Conservation (phyloP, 768 basidiomycete genomes). For the Trametes coccinea region DNA sequence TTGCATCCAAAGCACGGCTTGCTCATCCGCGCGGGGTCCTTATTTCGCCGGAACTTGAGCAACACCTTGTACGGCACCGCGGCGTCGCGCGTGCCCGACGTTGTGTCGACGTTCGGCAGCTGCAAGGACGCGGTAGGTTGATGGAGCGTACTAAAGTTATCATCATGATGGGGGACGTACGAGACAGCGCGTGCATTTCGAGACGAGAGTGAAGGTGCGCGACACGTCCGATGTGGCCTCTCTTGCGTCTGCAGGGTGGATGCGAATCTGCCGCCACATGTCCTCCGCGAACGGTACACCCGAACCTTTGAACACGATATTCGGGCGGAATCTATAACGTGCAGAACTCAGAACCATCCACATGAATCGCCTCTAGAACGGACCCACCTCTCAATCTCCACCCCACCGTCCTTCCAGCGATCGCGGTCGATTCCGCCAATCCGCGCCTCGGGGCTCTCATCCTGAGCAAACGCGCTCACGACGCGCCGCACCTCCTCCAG, state of each 20-base stretch:
- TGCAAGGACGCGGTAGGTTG: conserved; percentile 30
- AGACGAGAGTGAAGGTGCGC: conserved; percentile 54
- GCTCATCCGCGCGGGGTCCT: conserved; percentile 49
- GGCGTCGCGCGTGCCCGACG: conserved; percentile 62
- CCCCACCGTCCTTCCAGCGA: conserved; percentile 49
- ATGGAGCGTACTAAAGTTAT: background rate
- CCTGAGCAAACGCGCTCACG: conserved; percentile 49
- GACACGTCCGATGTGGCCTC: conserved; percentile 20
- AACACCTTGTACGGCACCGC: conserved; percentile 77
- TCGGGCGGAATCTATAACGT: conserved; percentile 68
- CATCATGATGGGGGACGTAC: conserved; percentile 42
- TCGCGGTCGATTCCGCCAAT: conserved; percentile 35
- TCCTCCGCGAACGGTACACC: conserved; percentile 75
- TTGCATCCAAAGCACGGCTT: conserved; percentile 72
- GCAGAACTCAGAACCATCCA: background rate
- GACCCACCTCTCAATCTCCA: conserved; percentile 61
- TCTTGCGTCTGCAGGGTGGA: conserved; percentile 35
- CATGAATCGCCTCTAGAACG: background rate
- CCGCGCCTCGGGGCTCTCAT: conserved; percentile 31
- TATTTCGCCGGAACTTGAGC: conserved; percentile 67
- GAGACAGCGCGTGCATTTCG: conserved; percentile 70
- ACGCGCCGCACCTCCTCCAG: conserved; percentile 51
- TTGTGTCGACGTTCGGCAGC: conserved; percentile 73
- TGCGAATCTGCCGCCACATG: conserved; percentile 58
- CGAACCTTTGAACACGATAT: conserved; percentile 66